Evolutionary conservation across 768 basidiomycete genomes (phyloP), one percentile per base, ranked within the genome.

Genomic region (Mycena indigotica): DNA sequence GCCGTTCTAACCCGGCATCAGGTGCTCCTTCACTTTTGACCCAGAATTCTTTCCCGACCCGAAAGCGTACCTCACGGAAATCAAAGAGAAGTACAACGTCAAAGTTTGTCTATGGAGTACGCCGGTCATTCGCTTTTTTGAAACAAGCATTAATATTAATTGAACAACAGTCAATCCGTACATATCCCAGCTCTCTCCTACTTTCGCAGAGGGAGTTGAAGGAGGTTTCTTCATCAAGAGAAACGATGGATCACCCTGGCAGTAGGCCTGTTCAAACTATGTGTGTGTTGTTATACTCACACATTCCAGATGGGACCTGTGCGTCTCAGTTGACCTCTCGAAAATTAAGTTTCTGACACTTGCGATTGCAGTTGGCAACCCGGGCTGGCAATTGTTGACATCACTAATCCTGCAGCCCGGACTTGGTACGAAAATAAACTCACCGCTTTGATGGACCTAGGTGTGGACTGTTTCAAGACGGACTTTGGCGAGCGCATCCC

Each of bases 401-500:
- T 84, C 56, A 84, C 81, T 19, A 79, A 79, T 59, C 83, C 84
- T 2, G 76, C 68, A 5, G 84, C 85, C 17, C 70, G 80, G 54
- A 72, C 78, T 59, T 87, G 85, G 84, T 87, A 83, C 64, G 68
- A 65, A 16, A 73, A 68, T 58, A 82, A 84, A 57, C 69, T 86
- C n/a, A 56, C 65, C 17, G 73, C 73, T 1, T 73, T 87, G 25
- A 69, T 87, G 46, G 82, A 83, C 56, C 73, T 84, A 29, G 83
- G 82, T 5, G 82, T 83, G 25, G 82, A 83, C 63, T 70, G 74
- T 44, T 81, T 90, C 72, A 89, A 86, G 84, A 91, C 87, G 5
- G 88, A 91, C 66, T 91, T 91, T 66, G 89, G 84, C 26, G 89
- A 91, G 69, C 81, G 88, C 12, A 89, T 90, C 50, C 88, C 88